A percentile compares a stretch with the other conserved stretches of the same genome.
Evolutionary conservation across 257 asterid species (phyloP).

Genomic region (Verbascum thapsus): DNA sequence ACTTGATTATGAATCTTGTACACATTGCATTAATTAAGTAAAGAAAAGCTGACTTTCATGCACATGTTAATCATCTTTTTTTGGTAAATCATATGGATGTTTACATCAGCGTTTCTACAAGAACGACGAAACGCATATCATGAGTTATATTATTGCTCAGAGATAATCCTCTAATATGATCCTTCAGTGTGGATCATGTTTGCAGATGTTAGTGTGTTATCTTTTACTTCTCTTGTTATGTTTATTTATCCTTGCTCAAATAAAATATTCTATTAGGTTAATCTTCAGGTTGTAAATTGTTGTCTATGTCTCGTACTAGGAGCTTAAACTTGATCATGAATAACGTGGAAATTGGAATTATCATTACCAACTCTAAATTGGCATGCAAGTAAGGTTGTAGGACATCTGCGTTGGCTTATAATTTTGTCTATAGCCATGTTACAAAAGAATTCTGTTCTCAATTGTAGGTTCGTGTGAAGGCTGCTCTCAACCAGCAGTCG

Average conservation of each 20-base stretch:
- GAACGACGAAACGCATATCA: not conserved
- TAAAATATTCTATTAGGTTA: not conserved
- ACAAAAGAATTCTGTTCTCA: too few relatives aligned
- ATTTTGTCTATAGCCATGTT: conserved; percentile 15
- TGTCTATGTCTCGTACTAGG: conserved; percentile 1
- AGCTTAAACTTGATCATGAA: conserved; percentile 4
- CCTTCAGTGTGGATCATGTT: not conserved
- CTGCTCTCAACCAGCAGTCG: conserved; percentile 80
- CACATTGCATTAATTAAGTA: not conserved
- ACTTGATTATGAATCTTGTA: conserved; percentile 14
- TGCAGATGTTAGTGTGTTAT: too few relatives aligned
- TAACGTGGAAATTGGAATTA: not conserved
- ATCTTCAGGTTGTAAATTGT: not conserved
- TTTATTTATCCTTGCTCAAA: not conserved
- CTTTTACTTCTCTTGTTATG: not conserved
- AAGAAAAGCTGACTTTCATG: not conserved
- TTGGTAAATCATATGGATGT: not conserved
- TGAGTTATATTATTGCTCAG: not conserved
- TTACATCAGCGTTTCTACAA: not conserved
- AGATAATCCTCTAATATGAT: conserved; percentile 6
- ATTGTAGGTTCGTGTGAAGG: conserved; percentile 79
- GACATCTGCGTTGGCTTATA: conserved; percentile 5
- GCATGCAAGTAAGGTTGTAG: conserved; percentile 4
- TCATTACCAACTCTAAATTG: not conserved
- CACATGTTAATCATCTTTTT: conserved; percentile 11